A percentile compares a stretch with the other conserved stretches of the same genome.
Conservation (phyloP, 1,284 basidiomycete species). For the Athelia psychrophila region DNA sequence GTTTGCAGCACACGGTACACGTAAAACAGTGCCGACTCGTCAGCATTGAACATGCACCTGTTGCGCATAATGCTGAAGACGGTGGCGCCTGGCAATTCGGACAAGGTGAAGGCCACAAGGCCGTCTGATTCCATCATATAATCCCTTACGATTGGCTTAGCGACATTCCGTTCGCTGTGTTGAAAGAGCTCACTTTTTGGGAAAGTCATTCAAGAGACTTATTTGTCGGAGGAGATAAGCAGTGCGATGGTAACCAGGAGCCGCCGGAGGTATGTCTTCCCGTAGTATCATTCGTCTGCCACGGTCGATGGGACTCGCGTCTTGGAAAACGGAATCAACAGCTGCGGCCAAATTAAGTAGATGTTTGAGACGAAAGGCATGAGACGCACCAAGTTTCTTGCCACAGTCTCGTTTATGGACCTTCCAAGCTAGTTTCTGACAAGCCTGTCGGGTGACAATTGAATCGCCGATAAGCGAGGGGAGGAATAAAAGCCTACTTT, state of each 20-base stretch:
- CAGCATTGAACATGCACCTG: constrained; percentile 6
- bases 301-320: not conserved
- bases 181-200: constrained; percentile 1
- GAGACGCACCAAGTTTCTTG: constrained; percentile 6
- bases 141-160: constrained; percentile 3
- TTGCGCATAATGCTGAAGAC: constrained; percentile 11
- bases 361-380: not conserved
- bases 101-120: constrained; percentile 6
- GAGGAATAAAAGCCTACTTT: not conserved
- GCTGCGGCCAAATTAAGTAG: not conserved
- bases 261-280: not conserved
- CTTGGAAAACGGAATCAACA: not conserved
- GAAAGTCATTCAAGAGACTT: constrained; percentile 7
- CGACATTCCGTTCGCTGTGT: too few relatives aligned
- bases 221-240: constrained; percentile 11
- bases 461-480: too few relatives aligned
- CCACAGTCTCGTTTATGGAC: constrained; percentile 8
- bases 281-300: not conserved
- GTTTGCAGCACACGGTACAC: constrained; percentile 12
- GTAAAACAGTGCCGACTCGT: constrained; percentile 9
- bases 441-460: not conserved
- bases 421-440: constrained; percentile 10
- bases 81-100: constrained; percentile 8
- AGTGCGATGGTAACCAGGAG: constrained; percentile 2
- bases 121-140: constrained; percentile 5